Percentiles rank a stretch among this genome's conserved stretches.
These are phyloP conservation scores for Arabidopsis lyrata DNA, from an alignment of 441 rosid species.

Conservation along the genomic window DNA sequence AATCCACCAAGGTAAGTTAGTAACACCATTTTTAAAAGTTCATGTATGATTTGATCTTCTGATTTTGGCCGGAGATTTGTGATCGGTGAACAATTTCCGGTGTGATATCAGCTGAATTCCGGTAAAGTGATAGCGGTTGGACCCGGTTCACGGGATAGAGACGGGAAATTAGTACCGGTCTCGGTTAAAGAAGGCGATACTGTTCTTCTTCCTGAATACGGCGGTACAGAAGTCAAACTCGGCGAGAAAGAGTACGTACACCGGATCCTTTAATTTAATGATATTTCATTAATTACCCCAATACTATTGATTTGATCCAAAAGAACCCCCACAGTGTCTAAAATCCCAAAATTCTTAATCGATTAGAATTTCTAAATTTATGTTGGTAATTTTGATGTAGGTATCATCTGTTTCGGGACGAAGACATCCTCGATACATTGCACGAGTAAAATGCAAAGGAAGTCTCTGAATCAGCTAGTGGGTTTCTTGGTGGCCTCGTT, in stretches of 20 bases:
- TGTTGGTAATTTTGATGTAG: background rate
- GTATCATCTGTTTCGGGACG: slow-evolving; percentile 34
- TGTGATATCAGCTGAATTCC: background rate
- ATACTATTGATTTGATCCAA: background rate
- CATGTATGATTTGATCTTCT: background rate
- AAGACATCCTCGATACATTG: slow-evolving; percentile 26
- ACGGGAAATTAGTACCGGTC: background rate
- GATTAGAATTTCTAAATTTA: background rate
- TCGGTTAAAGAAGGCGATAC: background rate
- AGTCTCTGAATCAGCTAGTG: slow-evolving; percentile 17
- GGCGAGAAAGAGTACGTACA: background rate
- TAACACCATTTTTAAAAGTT: no score
- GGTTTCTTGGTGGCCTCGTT: slow-evolving; percentile 30
- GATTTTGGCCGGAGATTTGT: background rate
- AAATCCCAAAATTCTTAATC: background rate
- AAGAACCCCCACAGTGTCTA: no score
- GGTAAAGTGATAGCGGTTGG: background rate
- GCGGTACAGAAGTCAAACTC: background rate
- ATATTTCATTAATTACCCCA: background rate
- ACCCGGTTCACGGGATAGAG: background rate
- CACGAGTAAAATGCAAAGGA: slow-evolving; percentile 21
- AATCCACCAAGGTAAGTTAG: background rate
- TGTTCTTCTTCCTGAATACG: background rate
- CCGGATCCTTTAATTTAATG: background rate
- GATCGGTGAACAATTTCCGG: background rate